phyloP scores from a whole-genome alignment of 176 grass and related monocot genomes.

The Tillandsia fasciculata region DNA sequence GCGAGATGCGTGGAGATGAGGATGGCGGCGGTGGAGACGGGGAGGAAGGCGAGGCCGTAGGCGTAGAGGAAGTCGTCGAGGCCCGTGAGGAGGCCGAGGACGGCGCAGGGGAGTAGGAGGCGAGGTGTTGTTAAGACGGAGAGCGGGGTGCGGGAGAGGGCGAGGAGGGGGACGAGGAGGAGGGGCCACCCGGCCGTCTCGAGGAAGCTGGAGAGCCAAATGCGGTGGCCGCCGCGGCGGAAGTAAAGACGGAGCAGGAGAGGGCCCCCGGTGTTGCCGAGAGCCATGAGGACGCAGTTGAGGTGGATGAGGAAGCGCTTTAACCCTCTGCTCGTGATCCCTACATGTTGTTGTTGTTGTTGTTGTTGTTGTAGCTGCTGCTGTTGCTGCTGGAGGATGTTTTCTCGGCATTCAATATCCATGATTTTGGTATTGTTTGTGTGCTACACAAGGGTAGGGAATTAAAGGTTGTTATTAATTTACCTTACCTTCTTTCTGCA shows the following conservation, averaged over 20 bases:
- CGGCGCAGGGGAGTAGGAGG: slow-evolving; percentile 28
- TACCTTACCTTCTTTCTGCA: too few relatives aligned
- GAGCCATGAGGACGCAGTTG: slow-evolving; percentile 39
- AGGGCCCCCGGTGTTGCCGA: slow-evolving; percentile 51
- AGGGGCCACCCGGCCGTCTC: slow-evolving; percentile 51
- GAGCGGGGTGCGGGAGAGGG: slow-evolving; percentile 26
- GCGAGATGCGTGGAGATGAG: slow-evolving; percentile 72
- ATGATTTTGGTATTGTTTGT: not conserved
- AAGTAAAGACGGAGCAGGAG: slow-evolving; percentile 57
- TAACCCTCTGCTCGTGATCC: slow-evolving; percentile 3
- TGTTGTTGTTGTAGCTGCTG: too few relatives aligned
- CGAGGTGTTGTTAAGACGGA: slow-evolving; percentile 29
- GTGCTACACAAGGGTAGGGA: not conserved
- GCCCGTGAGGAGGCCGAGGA: slow-evolving; percentile 39
- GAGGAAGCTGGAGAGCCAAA: slow-evolving; percentile 52
- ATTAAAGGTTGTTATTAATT: too few relatives aligned
- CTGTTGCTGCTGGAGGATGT: not conserved
- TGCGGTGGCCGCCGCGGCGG: slow-evolving; percentile 37
- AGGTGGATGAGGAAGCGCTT: slow-evolving; percentile 27
- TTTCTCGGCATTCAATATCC: not conserved
- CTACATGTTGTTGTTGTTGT: too few relatives aligned
- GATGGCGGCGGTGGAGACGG: slow-evolving; percentile 59
- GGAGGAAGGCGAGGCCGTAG: slow-evolving; percentile 50
- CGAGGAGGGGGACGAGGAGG: slow-evolving; percentile 27
- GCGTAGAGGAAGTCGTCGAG: slow-evolving; percentile 60